Conservation (phyloP, 2,329 filamentous ascomycete genomes). For the Thielaviopsis euricoi region DNA sequence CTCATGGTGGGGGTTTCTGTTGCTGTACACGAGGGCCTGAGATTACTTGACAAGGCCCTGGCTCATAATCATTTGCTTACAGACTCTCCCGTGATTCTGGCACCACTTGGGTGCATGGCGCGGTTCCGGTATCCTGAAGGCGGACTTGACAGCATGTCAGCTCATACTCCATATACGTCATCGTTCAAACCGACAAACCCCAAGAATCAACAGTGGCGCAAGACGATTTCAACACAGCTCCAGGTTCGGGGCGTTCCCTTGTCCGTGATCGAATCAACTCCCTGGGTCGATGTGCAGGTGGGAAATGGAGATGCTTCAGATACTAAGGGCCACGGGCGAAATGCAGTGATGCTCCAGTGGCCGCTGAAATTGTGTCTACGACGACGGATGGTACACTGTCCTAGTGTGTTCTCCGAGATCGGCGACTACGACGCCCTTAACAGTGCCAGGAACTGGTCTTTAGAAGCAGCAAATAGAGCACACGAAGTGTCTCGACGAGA, state of each 20-base stretch:
- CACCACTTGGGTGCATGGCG: constrained; percentile 29
- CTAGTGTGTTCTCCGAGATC: constrained; percentile 23
- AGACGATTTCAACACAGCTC: constrained; percentile 32
- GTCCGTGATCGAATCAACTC: constrained; percentile 25
- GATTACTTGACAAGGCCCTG: constrained; percentile 28
- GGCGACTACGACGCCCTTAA: constrained; percentile 32
- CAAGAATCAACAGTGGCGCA: constrained; percentile 30
- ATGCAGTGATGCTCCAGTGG: constrained; percentile 32
- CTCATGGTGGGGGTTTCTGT: constrained; percentile 34
- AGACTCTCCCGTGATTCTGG: constrained; percentile 32
- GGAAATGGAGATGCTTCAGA: constrained; percentile 28
- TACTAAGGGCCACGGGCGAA: constrained; percentile 20
- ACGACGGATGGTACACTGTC: constrained; percentile 26
- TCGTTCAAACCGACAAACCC: constrained; percentile 20
- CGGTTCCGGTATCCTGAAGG: constrained; percentile 4
- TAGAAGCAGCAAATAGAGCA: constrained; percentile 27
- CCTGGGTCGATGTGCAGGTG: constrained; percentile 36
- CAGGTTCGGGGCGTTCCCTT: constrained; percentile 32
- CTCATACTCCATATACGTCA: constrained; percentile 15
- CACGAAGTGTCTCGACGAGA: constrained; percentile 30
- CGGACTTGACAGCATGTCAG: neutral
- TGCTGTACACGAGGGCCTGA: constrained; percentile 29
- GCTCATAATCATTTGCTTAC: constrained; percentile 24
- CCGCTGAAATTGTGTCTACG: constrained; percentile 37
- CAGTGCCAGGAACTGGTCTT: constrained; percentile 32